Evolutionary conservation across 2,329 filamentous ascomycete species (phyloP).

Genomic region (Aspergillus neoniger): DNA sequence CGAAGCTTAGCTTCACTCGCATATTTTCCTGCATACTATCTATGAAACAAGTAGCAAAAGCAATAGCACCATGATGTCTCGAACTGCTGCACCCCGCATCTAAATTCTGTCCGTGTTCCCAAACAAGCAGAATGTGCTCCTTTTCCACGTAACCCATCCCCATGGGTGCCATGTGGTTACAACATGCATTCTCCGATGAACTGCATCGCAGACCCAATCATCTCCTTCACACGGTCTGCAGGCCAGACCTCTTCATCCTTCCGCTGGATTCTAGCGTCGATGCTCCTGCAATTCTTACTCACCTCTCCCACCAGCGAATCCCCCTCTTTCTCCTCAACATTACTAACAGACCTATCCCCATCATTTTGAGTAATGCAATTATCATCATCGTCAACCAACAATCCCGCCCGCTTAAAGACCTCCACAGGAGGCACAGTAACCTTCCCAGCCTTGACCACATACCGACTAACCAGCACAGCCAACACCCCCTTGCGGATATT

Average conservation of each 20-base stretch:
- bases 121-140: background rate
- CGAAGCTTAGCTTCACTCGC: background rate
- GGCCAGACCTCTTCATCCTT: background rate
- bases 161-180: background rate
- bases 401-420: background rate
- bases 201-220: background rate
- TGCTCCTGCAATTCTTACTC: background rate
- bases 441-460: background rate
- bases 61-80: too few species aligned
- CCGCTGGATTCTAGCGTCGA: background rate
- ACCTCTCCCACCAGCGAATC: background rate
- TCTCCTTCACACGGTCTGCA: background rate
- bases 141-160: background rate
- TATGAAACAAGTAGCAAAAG: background rate
- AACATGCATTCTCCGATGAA: background rate
- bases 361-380: background rate
- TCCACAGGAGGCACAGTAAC: background rate
- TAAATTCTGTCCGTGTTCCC: background rate
- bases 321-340: background rate
- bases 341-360: background rate
- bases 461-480: background rate
- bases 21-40: background rate
- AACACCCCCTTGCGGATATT: background rate
- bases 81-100: too few species aligned
- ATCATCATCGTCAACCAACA: background rate